A percentile compares a stretch with the other conserved stretches of the same genome.
These are phyloP conservation scores for Tuber microsphaerosporum DNA, from an alignment of 495 filamentous ascomycete species.

Conservation along the genomic window DNA sequence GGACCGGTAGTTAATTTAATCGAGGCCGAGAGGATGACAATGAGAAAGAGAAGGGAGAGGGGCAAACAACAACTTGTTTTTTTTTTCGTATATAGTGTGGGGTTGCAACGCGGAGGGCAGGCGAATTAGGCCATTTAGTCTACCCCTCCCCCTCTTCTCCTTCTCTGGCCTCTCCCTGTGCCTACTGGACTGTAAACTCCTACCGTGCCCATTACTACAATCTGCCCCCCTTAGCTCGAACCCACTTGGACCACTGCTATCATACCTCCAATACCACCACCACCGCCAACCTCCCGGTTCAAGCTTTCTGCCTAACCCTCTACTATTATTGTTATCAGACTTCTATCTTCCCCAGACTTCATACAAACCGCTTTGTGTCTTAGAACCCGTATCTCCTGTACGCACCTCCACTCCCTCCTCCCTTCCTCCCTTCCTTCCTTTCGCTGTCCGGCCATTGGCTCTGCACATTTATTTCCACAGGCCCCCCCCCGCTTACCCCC, in stretches of 20 bases:
- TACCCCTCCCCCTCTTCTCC: constrained; percentile 34
- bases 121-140: constrained; percentile 14
- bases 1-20: neutral
- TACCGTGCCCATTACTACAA: constrained; percentile 19
- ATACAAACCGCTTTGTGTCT: neutral
- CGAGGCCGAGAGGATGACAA: neutral
- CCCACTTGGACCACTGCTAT: neutral
- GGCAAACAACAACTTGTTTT: neutral
- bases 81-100: neutral
- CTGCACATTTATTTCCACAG: constrained; percentile 3
- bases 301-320: neutral
- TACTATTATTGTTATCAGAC: neutral
- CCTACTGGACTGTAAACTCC: constrained; percentile 19
- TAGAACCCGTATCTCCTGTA: neutral
- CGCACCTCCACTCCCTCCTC: neutral
- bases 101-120: neutral
- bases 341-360: neutral
- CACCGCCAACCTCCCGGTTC: neutral
- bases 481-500: neutral
- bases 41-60: neutral
- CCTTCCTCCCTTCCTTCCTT: constrained; percentile 3
- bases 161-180: constrained; percentile 23
- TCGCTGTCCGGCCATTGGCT: constrained; percentile 15
- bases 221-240: neutral
- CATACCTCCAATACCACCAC: neutral